Evolutionary conservation across 352 stramenopile species (phyloP), one percentile per base, ranked within the genome.

Genomic region (Phytopythium boreale): DNA sequence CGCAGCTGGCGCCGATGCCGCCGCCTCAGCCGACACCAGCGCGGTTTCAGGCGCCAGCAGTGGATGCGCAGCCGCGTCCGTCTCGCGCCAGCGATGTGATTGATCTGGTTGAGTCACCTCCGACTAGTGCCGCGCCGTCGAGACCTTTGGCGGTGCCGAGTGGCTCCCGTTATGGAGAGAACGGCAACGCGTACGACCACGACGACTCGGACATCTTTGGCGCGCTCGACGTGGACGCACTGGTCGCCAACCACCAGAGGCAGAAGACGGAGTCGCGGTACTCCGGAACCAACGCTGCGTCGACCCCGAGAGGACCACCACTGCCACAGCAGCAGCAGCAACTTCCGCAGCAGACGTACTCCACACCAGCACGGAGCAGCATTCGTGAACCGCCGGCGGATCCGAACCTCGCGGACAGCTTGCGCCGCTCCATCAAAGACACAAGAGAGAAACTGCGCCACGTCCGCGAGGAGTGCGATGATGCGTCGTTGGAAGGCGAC

Each of bases 381-480:
- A 37, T 14, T 20, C 24, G 22, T 24, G 36, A 31, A 11, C 4
- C 55, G 1, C 6, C 36, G 22, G 61, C 67, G 3, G 65, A 64
- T 52, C 59, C 56, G 22, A 59, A 55, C 15, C 39, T 71, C 17
- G 56, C 59, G 1, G 72, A 84, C 24, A 63, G 76, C 20, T 51
- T 91, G 15, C 76, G 64, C 29, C 64, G 71, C 59, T 72, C 49
- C 24, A 96, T 96, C 37, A 82, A 89, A 63, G 59, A 74, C 17
- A 92, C 83, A 19, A 73, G 87, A 37, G 75, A 86, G 34, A 71
- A 81, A 55, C 67, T 96, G 0, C 82, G 87, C 6, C 64, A 74
- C 68, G 77, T 92, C 27, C 74, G 87, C 41, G 87, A 96, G 64
- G 82, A 89, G 43, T 93, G 84, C 50, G 87, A 96, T 53, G 87